Conservation (phyloP, 2,329 filamentous ascomycete species). For the Clonostachys sp. region DNA sequence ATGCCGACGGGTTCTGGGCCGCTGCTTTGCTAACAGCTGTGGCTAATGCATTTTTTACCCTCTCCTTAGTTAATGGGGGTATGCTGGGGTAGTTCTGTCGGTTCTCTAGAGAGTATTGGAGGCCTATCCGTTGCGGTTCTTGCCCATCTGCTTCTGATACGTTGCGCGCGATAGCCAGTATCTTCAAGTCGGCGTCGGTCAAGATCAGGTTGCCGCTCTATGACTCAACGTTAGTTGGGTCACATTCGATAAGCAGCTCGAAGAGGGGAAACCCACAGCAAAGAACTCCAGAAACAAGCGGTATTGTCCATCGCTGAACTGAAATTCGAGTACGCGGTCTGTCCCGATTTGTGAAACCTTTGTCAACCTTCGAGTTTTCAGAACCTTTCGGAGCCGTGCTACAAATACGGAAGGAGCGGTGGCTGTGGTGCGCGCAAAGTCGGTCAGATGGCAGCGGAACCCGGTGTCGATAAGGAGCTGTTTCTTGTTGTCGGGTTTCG, state of each 20-base stretch:
- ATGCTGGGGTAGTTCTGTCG: conserved; percentile 79
- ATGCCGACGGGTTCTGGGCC: conserved; percentile 24
- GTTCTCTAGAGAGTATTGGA: conserved; percentile 74
- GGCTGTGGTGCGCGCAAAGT: conserved; percentile 83
- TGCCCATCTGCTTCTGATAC: conserved; percentile 80
- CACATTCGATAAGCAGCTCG: not conserved
- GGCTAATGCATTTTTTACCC: conserved; percentile 65
- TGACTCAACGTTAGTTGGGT: conserved; percentile 3
- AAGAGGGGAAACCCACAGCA: conserved; percentile 39
- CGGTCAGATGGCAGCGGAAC: conserved; percentile 91
- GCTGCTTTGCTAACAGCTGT: conserved; percentile 58
- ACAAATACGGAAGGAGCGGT: conserved; percentile 83
- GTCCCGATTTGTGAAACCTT: conserved; percentile 82
- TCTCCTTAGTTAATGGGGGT: conserved; percentile 68
- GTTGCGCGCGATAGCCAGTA: conserved; percentile 74
- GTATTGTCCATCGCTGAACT: conserved; percentile 89
- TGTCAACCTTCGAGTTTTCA: conserved; percentile 83
- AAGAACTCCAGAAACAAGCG: conserved; percentile 93
- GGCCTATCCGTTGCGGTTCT: conserved; percentile 72
- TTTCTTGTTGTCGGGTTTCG: conserved; percentile 82
- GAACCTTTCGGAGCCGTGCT: conserved; percentile 74
- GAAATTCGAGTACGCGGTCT: conserved; percentile 86
- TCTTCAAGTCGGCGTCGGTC: conserved; percentile 78
- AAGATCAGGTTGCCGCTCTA: conserved; percentile 86
- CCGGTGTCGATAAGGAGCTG: conserved; percentile 92